Conservation (phyloP, 768 basidiomycete genomes). For the Termitomyces bulborhizus region DNA sequence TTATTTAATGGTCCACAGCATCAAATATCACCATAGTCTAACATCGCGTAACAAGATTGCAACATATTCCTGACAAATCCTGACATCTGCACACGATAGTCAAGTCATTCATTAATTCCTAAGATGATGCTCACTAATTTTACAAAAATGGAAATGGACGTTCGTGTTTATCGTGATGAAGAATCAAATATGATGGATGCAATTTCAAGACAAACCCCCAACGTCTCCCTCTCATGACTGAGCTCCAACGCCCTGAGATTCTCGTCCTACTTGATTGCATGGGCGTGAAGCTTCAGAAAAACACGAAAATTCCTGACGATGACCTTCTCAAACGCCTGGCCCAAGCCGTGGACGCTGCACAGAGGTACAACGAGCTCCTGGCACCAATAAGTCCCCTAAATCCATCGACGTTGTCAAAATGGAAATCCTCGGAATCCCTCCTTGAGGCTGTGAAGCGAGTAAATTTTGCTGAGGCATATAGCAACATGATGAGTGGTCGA, state of each 20-base stretch:
- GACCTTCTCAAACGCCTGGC: conserved; percentile 17
- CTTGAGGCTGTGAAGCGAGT: conserved; percentile 13
- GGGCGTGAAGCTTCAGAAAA: conserved; percentile 19
- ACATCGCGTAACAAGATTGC: background rate
- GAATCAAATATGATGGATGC: too few relatives aligned
- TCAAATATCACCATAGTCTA: background rate
- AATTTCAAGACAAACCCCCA: background rate
- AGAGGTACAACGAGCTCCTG: conserved; percentile 17
- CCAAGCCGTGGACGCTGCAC: conserved; percentile 20
- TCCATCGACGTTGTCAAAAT: conserved; percentile 10
- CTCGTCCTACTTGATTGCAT: conserved; percentile 19
- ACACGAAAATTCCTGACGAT: conserved; percentile 21
- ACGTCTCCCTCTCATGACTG: background rate
- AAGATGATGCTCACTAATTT: too few relatives aligned
- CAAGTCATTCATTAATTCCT: too few relatives aligned
- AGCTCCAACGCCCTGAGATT: conserved; percentile 9
- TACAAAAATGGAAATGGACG: too few relatives aligned
- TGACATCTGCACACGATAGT: too few relatives aligned
- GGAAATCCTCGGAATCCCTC: conserved; percentile 13
- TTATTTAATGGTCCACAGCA: background rate
- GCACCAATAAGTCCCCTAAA: conserved; percentile 6
- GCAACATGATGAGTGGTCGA: conserved; percentile 3
- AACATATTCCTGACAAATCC: background rate
- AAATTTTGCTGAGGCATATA: conserved; percentile 15
- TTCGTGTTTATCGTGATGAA: too few relatives aligned